Conservation (phyloP, 768 basidiomycete genomes). For the Agrocybe chaxingu region DNA sequence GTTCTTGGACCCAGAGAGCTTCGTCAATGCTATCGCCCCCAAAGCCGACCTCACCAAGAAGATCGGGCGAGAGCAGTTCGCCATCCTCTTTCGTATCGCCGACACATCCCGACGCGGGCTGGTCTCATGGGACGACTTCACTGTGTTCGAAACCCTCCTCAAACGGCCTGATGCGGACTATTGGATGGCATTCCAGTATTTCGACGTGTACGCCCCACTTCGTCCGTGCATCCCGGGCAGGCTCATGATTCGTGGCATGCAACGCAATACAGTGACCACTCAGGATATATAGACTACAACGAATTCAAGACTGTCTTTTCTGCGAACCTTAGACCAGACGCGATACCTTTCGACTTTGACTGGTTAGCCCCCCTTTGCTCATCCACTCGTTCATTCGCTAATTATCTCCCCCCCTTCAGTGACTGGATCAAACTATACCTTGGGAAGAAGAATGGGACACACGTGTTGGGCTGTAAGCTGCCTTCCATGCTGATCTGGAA, state of each 20-base stretch:
- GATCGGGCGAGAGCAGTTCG: conserved; percentile 86
- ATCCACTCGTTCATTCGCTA: not conserved
- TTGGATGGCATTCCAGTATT: conserved; percentile 94
- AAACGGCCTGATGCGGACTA: conserved; percentile 97
- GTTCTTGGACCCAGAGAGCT: conserved; percentile 82
- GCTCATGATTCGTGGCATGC: conserved; percentile 9
- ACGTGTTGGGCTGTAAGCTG: conserved; percentile 85
- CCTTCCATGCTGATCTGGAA: not conserved
- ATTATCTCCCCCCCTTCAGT: conserved; percentile 31
- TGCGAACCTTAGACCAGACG: conserved; percentile 70
- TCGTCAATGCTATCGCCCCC: conserved; percentile 95
- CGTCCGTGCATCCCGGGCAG: not conserved
- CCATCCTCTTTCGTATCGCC: conserved; percentile 86
- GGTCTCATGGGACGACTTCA: conserved; percentile 94
- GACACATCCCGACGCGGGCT: conserved; percentile 73
- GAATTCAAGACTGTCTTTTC: conserved; percentile 93
- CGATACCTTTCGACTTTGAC: conserved; percentile 94
- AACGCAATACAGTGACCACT: conserved; percentile 60
- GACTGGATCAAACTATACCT: conserved; percentile 97
- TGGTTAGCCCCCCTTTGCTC: conserved; percentile 38
- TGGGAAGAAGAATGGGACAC: conserved; percentile 87
- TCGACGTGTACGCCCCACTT: conserved; percentile 75
- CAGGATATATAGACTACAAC: conserved; percentile 90
- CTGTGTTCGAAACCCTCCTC: conserved; percentile 88
- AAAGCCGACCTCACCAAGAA: conserved; percentile 71